Evolutionary conservation across 1,139 yeast species (phyloP).

Genomic region (Hyphopichia burtonii): DNA sequence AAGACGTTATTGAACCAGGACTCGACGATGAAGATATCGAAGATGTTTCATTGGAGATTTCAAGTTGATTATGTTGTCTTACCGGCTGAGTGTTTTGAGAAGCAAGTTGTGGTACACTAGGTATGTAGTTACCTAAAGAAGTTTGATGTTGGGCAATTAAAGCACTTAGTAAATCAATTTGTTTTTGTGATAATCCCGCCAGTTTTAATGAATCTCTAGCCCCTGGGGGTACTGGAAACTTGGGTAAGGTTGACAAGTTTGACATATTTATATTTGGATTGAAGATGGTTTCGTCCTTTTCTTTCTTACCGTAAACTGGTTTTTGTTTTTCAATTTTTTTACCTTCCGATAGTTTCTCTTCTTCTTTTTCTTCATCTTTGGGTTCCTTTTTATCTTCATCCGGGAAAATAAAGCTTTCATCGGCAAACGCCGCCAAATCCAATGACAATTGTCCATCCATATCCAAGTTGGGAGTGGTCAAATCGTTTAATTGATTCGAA

Average conservation of each 20-base stretch:
- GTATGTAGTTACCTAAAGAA: constrained; percentile 22
- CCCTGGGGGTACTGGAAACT: constrained; percentile 69
- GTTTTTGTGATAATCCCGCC: constrained; percentile 65
- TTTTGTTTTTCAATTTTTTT: background rate
- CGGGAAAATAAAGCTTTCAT: constrained; percentile 72
- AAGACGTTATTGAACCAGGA: background rate
- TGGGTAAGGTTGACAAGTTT: constrained; percentile 42
- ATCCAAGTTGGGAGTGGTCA: constrained; percentile 38
- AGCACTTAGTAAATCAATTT: constrained; percentile 70
- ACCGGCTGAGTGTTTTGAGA: constrained; percentile 7
- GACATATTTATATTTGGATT: constrained; percentile 11
- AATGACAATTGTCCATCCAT: constrained; percentile 69
- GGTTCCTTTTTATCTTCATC: constrained; percentile 67
- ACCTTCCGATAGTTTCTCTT: background rate
- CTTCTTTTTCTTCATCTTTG: constrained; percentile 10
- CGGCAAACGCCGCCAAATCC: constrained; percentile 78
- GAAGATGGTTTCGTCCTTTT: background rate
- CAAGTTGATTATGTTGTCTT: constrained; percentile 17
- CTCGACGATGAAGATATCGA: background rate
- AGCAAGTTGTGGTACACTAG: constrained; percentile 2
- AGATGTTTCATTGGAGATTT: background rate
- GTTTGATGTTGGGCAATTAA: constrained; percentile 68
- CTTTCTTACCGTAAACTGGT: background rate
- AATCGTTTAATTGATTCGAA: constrained; percentile 9
- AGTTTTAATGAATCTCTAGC: constrained; percentile 60